Evolutionary conservation across 2,329 filamentous ascomycete species (phyloP).

Genomic region (Phialocephala sp.): DNA sequence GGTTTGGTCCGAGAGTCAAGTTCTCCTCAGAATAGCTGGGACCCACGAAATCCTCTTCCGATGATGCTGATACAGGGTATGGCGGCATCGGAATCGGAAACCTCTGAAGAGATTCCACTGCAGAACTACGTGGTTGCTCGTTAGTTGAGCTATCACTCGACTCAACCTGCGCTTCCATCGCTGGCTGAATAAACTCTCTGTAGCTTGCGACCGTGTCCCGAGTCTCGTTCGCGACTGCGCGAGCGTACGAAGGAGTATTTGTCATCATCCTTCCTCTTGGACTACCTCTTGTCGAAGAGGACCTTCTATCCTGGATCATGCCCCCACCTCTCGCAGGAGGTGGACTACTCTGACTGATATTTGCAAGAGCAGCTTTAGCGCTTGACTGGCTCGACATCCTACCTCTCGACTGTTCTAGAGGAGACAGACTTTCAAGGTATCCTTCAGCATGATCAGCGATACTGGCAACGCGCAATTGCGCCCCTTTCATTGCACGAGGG

Average conservation of each 20-base stretch:
- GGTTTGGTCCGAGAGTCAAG: conserved; percentile 16
- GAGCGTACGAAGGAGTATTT: conserved; percentile 42
- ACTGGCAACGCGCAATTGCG: background rate
- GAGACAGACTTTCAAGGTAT: conserved; percentile 27
- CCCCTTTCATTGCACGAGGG: conserved; percentile 26
- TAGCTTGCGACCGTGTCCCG: conserved; percentile 31
- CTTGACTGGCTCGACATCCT: conserved; percentile 40
- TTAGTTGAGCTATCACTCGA: conserved; percentile 21
- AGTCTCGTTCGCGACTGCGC: conserved; percentile 35
- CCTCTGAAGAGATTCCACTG: conserved; percentile 33
- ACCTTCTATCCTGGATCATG: conserved; percentile 37
- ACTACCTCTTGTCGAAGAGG: conserved; percentile 28
- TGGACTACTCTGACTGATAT: conserved; percentile 49
- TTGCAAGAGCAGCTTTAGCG: conserved; percentile 51
- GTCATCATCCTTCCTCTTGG: conserved; percentile 33
- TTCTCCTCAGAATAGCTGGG: conserved; percentile 27
- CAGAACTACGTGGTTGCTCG: conserved; percentile 23
- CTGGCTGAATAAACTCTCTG: conserved; percentile 19
- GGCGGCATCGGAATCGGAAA: conserved; percentile 27
- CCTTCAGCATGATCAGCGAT: conserved; percentile 35
- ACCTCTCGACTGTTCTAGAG: conserved; percentile 33
- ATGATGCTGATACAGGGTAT: conserved; percentile 10
- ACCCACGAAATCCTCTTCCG: conserved; percentile 16
- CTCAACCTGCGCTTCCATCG: conserved; percentile 18
- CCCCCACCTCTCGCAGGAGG: conserved; percentile 41